These are phyloP conservation scores for Dryadomyces quercivorus DNA, from an alignment of 2,329 filamentous ascomycete species.

Conservation along the genomic window DNA sequence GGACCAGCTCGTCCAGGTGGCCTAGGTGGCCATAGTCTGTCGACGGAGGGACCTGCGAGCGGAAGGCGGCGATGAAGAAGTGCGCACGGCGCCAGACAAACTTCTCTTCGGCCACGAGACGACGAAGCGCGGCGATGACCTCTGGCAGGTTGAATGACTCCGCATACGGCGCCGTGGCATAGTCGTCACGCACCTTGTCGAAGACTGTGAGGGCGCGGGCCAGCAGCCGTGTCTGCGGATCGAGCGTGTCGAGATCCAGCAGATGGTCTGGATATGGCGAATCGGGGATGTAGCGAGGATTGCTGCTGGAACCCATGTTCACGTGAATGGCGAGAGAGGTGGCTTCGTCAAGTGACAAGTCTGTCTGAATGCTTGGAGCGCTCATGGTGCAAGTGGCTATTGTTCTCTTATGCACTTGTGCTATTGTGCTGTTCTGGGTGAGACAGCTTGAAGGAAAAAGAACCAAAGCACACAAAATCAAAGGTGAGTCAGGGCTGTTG, in stretches of 20 bases:
- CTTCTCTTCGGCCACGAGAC: conserved; percentile 34
- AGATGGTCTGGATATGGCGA: conserved; percentile 70
- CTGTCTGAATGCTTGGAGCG: not conserved
- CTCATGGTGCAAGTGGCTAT: not conserved
- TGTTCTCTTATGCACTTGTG: too few species aligned
- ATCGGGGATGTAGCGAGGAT: conserved; percentile 37
- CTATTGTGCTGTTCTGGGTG: too few species aligned
- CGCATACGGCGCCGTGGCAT: conserved; percentile 63
- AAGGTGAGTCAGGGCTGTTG: not conserved
- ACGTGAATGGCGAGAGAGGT: not conserved
- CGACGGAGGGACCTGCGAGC: conserved; percentile 55
- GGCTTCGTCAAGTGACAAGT: not conserved
- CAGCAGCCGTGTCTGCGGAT: conserved; percentile 54
- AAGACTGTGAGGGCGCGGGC: conserved; percentile 59
- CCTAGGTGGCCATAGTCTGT: conserved; percentile 59
- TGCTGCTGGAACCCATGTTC: not conserved
- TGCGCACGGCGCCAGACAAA: conserved; percentile 43
- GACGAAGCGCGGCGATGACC: conserved; percentile 45
- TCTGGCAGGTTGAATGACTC: conserved; percentile 66
- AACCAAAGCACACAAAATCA: not conserved
- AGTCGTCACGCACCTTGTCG: conserved; percentile 51
- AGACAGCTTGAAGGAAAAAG: too few species aligned
- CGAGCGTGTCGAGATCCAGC: conserved; percentile 57
- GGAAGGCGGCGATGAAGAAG: conserved; percentile 80
- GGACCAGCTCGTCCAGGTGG: conserved; percentile 63